Evolutionary conservation across 2,329 filamentous ascomycete genomes (phyloP), one percentile per base, ranked within the genome.

Genomic region (Arachnomyces sp.): DNA sequence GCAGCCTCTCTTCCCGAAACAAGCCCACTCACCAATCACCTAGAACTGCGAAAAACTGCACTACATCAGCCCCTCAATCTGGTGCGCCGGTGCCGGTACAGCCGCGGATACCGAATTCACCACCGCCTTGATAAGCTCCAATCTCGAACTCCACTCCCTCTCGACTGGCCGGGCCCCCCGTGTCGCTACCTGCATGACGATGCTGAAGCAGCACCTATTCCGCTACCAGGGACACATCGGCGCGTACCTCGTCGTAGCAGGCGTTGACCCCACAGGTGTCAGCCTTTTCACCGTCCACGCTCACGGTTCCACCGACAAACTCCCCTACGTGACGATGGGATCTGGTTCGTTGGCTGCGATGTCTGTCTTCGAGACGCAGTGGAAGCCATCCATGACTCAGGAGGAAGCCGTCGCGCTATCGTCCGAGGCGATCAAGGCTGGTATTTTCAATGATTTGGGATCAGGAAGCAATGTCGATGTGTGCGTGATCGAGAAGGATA

Each of bases 151-250:
- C 46, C 92, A 98, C 74, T 79, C 90, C 40, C 83, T 98, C 56
- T 95, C 88, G 42, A 96, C 92, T 21, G 90, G 90, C 66, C 90
- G 92, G 65, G 88, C 92, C 68, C 90, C 92, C 45, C 88, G 92
- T 62, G 93, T 98, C 54, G 89, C 95, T 52, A 98, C 92, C 48
- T 94, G 89, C 75, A 98, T 98, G 92, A 98, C 92, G 38, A 83
- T 98, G 74, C 82, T 98, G 51, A 98, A 98, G 76, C 92, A 98
- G 72, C 92, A 98, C 67, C 85, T 98, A 48, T 98, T 98, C 84
- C 82, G 86, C 56, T 86, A 98, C 75, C 92, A 98, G 67, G 92
- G 92, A 53, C 78, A 98, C 72, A 95, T 98, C 54, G 92, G 93
- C 54, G 92, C 92, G 49, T 98, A 98, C 68, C 82, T 98, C 43